phyloP scores from a whole-genome alignment of 305 asterid species.

The Andrographis paniculata region DNA sequence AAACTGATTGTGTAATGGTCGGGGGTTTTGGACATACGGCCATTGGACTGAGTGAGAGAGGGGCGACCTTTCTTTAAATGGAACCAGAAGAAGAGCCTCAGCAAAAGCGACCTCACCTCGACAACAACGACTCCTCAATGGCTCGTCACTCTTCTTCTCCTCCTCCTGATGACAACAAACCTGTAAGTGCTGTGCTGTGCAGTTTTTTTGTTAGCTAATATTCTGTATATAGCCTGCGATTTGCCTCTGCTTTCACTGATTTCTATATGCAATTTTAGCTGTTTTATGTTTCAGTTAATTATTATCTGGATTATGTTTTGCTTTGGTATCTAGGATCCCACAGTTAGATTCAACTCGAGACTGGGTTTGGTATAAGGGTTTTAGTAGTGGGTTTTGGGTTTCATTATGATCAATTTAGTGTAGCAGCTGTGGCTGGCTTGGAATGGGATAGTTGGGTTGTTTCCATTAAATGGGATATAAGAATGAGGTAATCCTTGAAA shows the following conservation, averaged over 20 bases:
- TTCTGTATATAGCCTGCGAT: too few species aligned
- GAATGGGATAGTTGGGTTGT: too few species aligned
- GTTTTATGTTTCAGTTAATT: conserved; percentile 1
- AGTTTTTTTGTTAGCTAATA: too few species aligned
- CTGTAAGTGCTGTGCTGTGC: conserved; percentile 24
- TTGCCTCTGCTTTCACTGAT: conserved; percentile 1
- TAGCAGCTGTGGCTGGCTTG: too few species aligned
- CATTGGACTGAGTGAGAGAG: conserved; percentile 14
- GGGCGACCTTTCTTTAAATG: conserved; percentile 30
- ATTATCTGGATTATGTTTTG: too few species aligned
- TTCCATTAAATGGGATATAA: too few species aligned
- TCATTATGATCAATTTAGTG: too few species aligned
- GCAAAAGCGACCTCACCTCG: conserved; percentile 47
- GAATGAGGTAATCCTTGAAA: too few species aligned
- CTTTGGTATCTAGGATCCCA: too few species aligned
- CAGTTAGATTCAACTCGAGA: neutral
- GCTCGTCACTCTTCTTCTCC: conserved; percentile 51
- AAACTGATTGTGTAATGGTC: conserved; percentile 21
- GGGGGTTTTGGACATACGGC: conserved; percentile 17
- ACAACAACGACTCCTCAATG: conserved; percentile 33
- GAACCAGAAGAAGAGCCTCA: conserved; percentile 46
- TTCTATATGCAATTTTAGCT: conserved; percentile 2
- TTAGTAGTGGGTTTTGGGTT: neutral
- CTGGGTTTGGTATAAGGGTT: conserved; percentile 13
- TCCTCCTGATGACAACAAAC: conserved; percentile 37